Conservation (phyloP, 495 filamentous ascomycete genomes). For the Xylaria palmicola region DNA sequence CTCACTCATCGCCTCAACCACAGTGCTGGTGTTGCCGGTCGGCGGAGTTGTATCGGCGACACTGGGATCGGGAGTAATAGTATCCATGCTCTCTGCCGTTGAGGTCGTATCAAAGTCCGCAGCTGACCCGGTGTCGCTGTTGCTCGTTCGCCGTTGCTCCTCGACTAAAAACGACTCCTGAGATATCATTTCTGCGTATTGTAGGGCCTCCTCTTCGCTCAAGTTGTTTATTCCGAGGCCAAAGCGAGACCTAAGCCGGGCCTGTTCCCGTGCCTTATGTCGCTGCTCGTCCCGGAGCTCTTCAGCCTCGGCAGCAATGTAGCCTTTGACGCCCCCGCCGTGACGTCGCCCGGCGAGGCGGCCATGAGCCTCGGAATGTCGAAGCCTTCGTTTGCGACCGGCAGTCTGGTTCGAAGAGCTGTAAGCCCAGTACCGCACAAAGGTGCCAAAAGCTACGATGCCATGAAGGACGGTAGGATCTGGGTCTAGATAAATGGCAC, state of each 20-base stretch:
- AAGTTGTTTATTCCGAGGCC: conserved; percentile 76
- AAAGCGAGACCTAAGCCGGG: conserved; percentile 74
- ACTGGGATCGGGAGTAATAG: conserved; percentile 51
- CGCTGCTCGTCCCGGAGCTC: conserved; percentile 77
- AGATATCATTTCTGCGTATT: conserved; percentile 85
- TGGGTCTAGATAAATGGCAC: conserved; percentile 83
- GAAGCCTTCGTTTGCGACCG: conserved; percentile 46
- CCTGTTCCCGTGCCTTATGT: conserved; percentile 52
- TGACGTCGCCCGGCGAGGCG: conserved; percentile 38
- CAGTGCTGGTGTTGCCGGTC: conserved; percentile 36
- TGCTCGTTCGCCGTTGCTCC: conserved; percentile 52
- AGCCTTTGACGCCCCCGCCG: conserved; percentile 54
- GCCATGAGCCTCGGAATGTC: conserved; percentile 45
- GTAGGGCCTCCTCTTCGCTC: conserved; percentile 83
- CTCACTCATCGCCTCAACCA: conserved; percentile 52
- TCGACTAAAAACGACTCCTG: conserved; percentile 70
- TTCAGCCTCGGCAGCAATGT: conserved; percentile 76
- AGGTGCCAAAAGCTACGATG: conserved; percentile 81
- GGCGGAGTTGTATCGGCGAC: conserved; percentile 43
- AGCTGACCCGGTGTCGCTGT: conserved; percentile 51
- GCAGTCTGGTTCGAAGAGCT: conserved; percentile 58
- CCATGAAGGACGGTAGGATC: conserved; percentile 90
- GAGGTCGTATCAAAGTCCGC: conserved; percentile 51
- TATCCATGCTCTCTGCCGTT: conserved; percentile 46
- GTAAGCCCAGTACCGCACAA: conserved; percentile 91